Evolutionary conservation across 129 eudicot genomes (phyloP).

Genomic region (Helichrysum umbraculigerum): DNA sequence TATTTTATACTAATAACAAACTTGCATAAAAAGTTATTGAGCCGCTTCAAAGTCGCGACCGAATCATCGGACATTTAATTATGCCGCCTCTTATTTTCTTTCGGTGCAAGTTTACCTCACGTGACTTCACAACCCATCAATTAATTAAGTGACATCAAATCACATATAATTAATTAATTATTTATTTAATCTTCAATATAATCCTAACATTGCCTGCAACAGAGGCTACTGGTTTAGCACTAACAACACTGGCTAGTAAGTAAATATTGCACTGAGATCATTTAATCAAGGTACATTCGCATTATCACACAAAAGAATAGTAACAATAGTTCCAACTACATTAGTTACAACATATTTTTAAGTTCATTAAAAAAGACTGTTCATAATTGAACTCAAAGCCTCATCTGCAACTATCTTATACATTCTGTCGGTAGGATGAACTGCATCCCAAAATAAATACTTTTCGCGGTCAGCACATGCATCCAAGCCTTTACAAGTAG

Average conservation of each 20-base stretch:
- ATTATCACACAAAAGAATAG: slow-evolving; percentile 5
- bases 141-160: no score
- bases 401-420: slow-evolving; percentile 53
- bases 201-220: no score
- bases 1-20: no score
- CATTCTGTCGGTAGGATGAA: slow-evolving; percentile 55
- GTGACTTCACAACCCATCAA: no score
- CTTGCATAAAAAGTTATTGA: no score
- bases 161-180: no score
- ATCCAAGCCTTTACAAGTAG: slow-evolving; percentile 50
- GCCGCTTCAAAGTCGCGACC: no score
- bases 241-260: neutral
- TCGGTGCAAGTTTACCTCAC: no score
- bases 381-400: slow-evolving; percentile 35
- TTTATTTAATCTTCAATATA: no score
- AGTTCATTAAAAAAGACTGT: slow-evolving; percentile 6
- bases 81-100: no score
- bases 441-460: slow-evolving; percentile 69
- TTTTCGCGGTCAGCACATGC: slow-evolving; percentile 47
- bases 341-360: neutral
- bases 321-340: neutral
- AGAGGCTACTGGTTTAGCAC: no score
- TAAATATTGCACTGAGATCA: neutral
- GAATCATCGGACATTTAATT: no score
- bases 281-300: neutral